Conservation (phyloP, 257 asterid genomes). For the Capsicum pubescens region DNA sequence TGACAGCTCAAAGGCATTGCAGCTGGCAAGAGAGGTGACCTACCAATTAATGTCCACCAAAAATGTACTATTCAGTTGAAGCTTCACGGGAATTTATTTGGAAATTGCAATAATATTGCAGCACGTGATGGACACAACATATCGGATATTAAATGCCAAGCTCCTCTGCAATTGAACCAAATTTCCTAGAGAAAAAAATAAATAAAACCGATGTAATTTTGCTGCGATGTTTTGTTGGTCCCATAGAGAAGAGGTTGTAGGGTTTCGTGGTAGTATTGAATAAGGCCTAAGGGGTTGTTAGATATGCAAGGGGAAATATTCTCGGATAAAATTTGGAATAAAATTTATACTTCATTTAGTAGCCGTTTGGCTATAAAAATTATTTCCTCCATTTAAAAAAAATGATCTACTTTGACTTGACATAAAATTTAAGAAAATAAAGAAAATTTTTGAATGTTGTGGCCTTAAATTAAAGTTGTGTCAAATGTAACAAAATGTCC, state of each 20-base stretch:
- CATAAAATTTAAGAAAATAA: too few relatives aligned
- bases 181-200: neutral
- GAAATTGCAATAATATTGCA: neutral
- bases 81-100: constrained; percentile 22
- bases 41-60: neutral
- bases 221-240: neutral
- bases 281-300: too few relatives aligned
- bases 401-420: too few relatives aligned
- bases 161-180: neutral
- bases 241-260: neutral
- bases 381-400: too few relatives aligned
- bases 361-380: too few relatives aligned
- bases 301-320: too few relatives aligned
- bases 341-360: too few relatives aligned
- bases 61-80: neutral
- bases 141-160: neutral
- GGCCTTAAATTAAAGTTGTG: too few relatives aligned
- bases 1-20: neutral
- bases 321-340: too few relatives aligned
- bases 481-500: too few relatives aligned
- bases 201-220: neutral
- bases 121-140: neutral
- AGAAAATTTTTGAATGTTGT: too few relatives aligned
- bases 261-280: neutral
- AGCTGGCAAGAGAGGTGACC: constrained; percentile 2